A percentile compares a stretch with the other conserved stretches of the same genome.
These are phyloP conservation scores for Ophiostoma australiae DNA, from an alignment of 2,329 filamentous ascomycete species.

Conservation along the genomic window DNA sequence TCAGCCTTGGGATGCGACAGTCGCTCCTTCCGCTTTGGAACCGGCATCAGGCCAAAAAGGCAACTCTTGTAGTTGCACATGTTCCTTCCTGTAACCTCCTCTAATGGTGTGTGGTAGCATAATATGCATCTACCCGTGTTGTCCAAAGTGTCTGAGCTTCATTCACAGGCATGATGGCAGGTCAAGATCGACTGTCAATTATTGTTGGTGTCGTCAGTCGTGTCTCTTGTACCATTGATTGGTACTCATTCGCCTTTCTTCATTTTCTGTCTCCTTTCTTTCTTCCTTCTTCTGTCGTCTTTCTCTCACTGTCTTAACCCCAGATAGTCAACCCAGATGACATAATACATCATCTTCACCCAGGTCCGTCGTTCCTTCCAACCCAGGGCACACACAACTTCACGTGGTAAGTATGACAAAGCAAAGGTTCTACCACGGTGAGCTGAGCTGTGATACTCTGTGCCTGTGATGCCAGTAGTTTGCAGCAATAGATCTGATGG, in stretches of 20 bases:
- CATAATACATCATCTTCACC: neutral
- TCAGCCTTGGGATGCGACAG: slow-evolving; percentile 7
- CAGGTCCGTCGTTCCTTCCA: neutral
- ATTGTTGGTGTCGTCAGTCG: neutral
- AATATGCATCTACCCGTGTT: slow-evolving; percentile 1
- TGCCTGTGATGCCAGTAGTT: neutral
- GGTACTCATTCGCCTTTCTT: neutral
- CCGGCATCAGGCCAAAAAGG: neutral
- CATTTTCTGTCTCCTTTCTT: neutral
- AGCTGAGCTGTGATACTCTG: neutral
- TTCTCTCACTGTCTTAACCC: neutral
- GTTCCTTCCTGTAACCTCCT: neutral
- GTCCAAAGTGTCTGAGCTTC: neutral
- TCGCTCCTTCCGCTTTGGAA: neutral
- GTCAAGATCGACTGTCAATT: neutral
- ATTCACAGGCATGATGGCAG: neutral
- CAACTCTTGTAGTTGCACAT: slow-evolving; percentile 2
- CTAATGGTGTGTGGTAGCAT: neutral
- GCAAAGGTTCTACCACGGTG: neutral
- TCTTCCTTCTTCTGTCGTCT: neutral
- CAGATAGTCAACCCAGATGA: neutral
- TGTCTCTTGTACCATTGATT: neutral
- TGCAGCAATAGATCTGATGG: neutral
- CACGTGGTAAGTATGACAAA: neutral
- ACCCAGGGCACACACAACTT: neutral